These are phyloP conservation scores for Ceratocystis cacaofunesta DNA, from an alignment of 2,329 filamentous ascomycete species.

Conservation along the genomic window DNA sequence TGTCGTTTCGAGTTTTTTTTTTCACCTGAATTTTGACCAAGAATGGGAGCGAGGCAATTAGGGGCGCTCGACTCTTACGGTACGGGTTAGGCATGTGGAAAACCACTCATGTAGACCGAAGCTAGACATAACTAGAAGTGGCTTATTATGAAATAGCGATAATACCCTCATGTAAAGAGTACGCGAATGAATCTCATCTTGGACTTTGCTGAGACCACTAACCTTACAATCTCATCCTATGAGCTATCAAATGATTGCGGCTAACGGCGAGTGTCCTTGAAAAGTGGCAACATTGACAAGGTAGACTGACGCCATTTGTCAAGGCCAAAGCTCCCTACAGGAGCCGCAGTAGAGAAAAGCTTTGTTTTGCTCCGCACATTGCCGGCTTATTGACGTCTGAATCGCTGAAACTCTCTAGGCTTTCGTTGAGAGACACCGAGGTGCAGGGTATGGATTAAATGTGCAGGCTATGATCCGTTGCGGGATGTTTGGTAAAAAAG, in stretches of 20 bases:
- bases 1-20: not conserved
- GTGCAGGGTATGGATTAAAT: not conserved
- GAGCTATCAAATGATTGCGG: not conserved
- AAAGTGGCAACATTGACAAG: slow-evolving; percentile 17
- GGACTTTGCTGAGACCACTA: too few relatives aligned
- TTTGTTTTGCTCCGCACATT: not conserved
- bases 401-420: not conserved
- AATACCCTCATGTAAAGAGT: too few relatives aligned
- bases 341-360: not conserved
- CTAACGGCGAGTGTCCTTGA: slow-evolving; percentile 14
- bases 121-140: not conserved
- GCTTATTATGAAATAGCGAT: too few relatives aligned
- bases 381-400: not conserved
- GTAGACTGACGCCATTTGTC: slow-evolving; percentile 15
- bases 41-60: not conserved
- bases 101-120: not conserved
- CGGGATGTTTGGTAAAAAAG: slow-evolving; percentile 2
- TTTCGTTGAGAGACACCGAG: not conserved
- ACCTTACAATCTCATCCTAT: not conserved
- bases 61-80: not conserved
- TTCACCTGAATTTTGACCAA: not conserved
- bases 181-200: too few relatives aligned
- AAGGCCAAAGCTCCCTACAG: not conserved
- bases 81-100: not conserved
- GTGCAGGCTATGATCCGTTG: not conserved